Percentiles rank a stretch among this genome's conserved stretches.
These are phyloP conservation scores for Tolypocladium capitatum DNA, from an alignment of 2,329 filamentous ascomycete species.

Conservation along the genomic window DNA sequence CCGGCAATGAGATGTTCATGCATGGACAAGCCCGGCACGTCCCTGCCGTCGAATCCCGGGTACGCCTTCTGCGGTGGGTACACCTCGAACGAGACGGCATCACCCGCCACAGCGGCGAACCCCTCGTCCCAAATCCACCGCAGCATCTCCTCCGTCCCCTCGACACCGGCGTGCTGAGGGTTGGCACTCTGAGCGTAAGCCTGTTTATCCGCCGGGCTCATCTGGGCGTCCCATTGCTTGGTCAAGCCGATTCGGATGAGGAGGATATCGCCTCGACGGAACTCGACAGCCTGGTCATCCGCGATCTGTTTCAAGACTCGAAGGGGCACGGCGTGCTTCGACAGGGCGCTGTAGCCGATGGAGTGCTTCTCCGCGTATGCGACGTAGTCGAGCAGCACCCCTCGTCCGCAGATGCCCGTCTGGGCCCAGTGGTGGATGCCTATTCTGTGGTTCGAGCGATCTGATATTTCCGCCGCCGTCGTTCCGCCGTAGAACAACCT, in stretches of 20 bases:
- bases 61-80: constrained; percentile 18
- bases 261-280: constrained; percentile 38
- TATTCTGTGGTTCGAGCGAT: constrained; percentile 28
- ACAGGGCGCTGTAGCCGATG: constrained; percentile 26
- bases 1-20: constrained; percentile 34
- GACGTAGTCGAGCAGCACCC: constrained; percentile 37
- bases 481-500: constrained; percentile 36
- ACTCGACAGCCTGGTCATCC: constrained; percentile 25
- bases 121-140: constrained; percentile 32
- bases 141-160: constrained; percentile 19
- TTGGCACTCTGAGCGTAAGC: constrained; percentile 24
- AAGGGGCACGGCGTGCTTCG: constrained; percentile 22
- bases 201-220: constrained; percentile 28
- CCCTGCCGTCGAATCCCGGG: constrained; percentile 4
- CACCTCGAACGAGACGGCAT: constrained; percentile 29
- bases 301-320: constrained; percentile 19
- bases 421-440: constrained; percentile 34
- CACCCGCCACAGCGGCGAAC: constrained; percentile 32
- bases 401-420: constrained; percentile 34
- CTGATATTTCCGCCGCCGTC: constrained; percentile 29
- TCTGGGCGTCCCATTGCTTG: constrained; percentile 14
- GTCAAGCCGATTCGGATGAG: constrained; percentile 20
- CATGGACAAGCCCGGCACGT: constrained; percentile 17
- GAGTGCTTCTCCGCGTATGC: constrained; percentile 24
- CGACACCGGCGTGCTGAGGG: constrained; percentile 16